Evolutionary conservation across 345 rosid genomes (phyloP), one percentile per base, ranked within the genome.

Genomic region (Linum tenue): DNA sequence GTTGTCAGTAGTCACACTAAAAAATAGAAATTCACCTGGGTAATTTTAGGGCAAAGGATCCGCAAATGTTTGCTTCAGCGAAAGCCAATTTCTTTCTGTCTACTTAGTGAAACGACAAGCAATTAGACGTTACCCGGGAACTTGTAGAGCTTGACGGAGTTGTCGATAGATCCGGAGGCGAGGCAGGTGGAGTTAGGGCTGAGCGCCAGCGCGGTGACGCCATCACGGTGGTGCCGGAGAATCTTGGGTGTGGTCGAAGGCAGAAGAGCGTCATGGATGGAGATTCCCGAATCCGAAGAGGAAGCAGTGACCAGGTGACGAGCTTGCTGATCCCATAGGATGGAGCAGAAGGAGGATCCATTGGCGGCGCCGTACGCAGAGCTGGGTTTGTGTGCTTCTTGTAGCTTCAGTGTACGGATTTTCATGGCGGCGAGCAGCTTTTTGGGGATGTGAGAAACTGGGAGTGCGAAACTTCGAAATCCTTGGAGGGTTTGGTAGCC

Each of bases 121-220:
- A 17, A 57, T 31, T 57, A 5, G 5, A 57, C 37, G 12, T 44
- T 78, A 90, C 97, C 78, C n/a, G 97, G 97, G 64, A 94, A 94
- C 70, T 82, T 90, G 86, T 86, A 94, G 82, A 94, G 95, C 84
- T 94, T 94, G 61, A 94, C 97, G 48, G 97, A 90, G 76, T 83
- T 96, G 72, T 90, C 99, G 39, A 90, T 78, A 42, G 99, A 90
- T 56, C 92, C 99, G 10, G 99, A 90, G 42, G 99, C 96, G 60
- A 94, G 95, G 82, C 91, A 85, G 59, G 97, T 80, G 65, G 96
- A 88, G 71, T 94, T 89, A 56, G 86, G 86, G 79, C 95, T 90
- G 37, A 94, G 85, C 22, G 95, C 87, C 44, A 90, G 67, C 40
- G 96, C 83, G 11, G 97, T 90, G 73, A 88, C 96, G 35, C 97